Base-by-base conservation (phyloP, 1,139 yeast species). In the Magnusiomyces ingens region DNA sequence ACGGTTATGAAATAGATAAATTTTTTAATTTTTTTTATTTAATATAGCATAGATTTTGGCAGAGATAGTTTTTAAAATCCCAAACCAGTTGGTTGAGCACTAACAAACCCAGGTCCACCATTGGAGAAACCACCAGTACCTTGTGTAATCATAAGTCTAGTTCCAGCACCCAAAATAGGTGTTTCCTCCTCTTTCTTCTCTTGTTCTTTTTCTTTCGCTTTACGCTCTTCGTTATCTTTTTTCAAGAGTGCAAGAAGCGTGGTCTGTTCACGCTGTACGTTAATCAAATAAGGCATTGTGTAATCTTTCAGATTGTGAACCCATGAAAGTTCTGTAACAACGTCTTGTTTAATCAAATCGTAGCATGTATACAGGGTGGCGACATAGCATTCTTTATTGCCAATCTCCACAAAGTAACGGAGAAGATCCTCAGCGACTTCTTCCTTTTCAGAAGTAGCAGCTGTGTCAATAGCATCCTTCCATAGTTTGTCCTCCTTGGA, bases 351-450 rank as follows among this genome's bases (percentile, higher is more conserved):
- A 61, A 93, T 77, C 64, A 83, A 76, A 55, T 86, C 89, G 70
- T 93, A 94, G 65, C 95, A 87, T 5, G 91, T 76, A 73, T 85
- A 94, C 64, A 94, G 77, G 58, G 91, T 80, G 11, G 96, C 98
- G 64, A 90, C 88, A 67, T 89, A 88, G 66, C 96, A 89, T 75
- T 93, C 99, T 71, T 85, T 90, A 75, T 93, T 93, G 64, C 96
- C 99, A 49, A 95, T 90, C 66, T 91, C 98, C 57, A 94, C 98
- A 71, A 93, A 93, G 75, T 93, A 94, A 57, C 85, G 81, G 68
- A 93, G 75, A 60, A 89, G 76, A 57, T 91, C 99, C 69, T 89
- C 95, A 32, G 95, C 91, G 67, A 93, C 84, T 68, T 87, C 90
- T 22, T 80, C 68, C 61, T 85, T 84, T 60, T 80, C 81, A 18